These are phyloP conservation scores for Neurospora sp. DNA, from an alignment of 2,329 filamentous ascomycete genomes.

Conservation along the genomic window DNA sequence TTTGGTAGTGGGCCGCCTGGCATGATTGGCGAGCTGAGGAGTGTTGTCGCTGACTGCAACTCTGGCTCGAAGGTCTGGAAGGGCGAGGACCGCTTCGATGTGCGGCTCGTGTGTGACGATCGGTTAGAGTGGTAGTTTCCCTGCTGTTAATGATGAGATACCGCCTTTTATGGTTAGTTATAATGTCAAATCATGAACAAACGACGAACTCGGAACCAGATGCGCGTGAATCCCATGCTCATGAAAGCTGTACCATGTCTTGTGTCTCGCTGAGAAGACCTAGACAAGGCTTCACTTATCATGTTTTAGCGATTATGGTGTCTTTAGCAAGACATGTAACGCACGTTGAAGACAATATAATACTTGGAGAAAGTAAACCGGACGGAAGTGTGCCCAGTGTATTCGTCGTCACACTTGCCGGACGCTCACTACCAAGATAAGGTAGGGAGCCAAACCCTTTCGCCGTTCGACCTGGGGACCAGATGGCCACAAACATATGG, in stretches of 20 bases:
- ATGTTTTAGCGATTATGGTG: background rate
- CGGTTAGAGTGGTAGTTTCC: conserved; percentile 33
- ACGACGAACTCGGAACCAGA: background rate
- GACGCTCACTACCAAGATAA: background rate
- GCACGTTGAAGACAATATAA: background rate
- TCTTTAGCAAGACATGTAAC: no score
- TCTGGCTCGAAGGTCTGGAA: conserved; percentile 44
- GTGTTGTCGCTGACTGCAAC: conserved; percentile 43
- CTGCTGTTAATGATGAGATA: background rate
- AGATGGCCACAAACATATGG: background rate
- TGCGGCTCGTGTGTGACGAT: conserved; percentile 50
- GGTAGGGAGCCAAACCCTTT: background rate
- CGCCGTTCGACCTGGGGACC: background rate
- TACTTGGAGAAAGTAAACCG: background rate
- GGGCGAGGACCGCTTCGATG: conserved; percentile 45
- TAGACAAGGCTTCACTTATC: background rate
- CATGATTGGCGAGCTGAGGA: conserved; percentile 49
- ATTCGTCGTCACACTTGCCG: background rate
- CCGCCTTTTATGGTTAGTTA: conserved; percentile 2
- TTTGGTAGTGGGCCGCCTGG: conserved; percentile 50
- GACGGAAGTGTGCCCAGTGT: background rate
- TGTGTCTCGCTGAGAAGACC: background rate
- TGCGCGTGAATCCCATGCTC: background rate
- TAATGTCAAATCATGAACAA: background rate
- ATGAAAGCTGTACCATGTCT: background rate